A percentile compares a stretch with the other conserved stretches of the same genome.
These are phyloP conservation scores for Adansonia madagascariensis DNA, from an alignment of 441 rosid genomes.

Conservation along the genomic window DNA sequence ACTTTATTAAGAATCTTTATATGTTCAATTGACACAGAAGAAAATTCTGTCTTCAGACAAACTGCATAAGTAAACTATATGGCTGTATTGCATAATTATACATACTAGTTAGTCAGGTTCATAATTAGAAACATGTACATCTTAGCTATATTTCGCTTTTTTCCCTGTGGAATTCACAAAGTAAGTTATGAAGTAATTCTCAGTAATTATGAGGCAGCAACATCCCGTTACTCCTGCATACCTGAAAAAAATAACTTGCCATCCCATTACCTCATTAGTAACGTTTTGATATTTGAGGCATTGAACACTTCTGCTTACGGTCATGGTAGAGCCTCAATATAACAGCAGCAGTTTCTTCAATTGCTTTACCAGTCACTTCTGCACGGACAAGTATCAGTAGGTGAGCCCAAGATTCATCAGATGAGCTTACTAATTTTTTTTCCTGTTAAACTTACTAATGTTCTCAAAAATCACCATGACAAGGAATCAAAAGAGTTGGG, in stretches of 20 bases:
- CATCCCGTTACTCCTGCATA: conserved; percentile 13
- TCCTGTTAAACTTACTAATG: not conserved
- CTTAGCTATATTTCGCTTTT: not conserved
- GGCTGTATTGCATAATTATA: not conserved
- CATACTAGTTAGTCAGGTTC: not conserved
- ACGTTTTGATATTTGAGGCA: conserved; percentile 77
- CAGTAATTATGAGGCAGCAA: conserved; percentile 9
- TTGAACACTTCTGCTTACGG: conserved; percentile 58
- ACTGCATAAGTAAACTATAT: conserved; percentile 7
- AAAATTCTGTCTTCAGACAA: not conserved
- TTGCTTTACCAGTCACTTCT: conserved; percentile 92
- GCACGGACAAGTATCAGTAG: conserved; percentile 30
- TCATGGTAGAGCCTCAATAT: conserved; percentile 74
- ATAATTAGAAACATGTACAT: not conserved
- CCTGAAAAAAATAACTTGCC: conserved; percentile 10
- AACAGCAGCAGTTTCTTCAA: conserved; percentile 89
- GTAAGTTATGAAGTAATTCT: not conserved
- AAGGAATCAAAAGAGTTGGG: conserved; percentile 1
- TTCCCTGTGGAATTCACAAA: conserved; percentile 7
- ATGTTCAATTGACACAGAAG: not conserved
- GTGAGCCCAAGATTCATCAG: conserved; percentile 12
- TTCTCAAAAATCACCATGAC: not conserved
- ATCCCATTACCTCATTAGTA: conserved; percentile 40
- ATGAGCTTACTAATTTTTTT: not conserved
- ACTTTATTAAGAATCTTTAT: not conserved